A percentile compares a stretch with the other conserved stretches of the same genome.
phyloP scores from a whole-genome alignment of 805 yeast species.

The Candida sonorensis region DNA sequence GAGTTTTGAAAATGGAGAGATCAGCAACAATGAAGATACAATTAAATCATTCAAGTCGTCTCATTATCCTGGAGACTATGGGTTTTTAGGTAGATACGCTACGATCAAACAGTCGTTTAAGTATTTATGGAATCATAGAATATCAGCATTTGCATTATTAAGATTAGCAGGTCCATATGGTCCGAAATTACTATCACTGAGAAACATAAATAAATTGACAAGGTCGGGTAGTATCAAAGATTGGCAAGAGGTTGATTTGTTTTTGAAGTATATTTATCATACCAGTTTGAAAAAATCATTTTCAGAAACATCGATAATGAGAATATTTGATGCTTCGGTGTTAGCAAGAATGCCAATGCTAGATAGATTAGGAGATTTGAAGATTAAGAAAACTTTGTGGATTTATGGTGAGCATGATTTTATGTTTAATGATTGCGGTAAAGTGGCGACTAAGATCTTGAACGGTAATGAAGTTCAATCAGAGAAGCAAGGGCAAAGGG shows the following conservation, averaged over 20 bases:
- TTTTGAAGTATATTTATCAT: constrained; percentile 28
- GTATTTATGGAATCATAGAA: constrained; percentile 34
- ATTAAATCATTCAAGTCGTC: constrained; percentile 26
- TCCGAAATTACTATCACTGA: constrained; percentile 20
- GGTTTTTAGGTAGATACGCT: constrained; percentile 43
- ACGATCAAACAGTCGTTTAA: constrained; percentile 27
- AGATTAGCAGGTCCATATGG: constrained; percentile 37
- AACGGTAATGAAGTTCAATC: constrained; percentile 3
- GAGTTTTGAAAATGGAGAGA: constrained; percentile 4
- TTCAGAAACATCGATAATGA: constrained; percentile 34
- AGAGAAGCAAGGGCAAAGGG: constrained; percentile 9
- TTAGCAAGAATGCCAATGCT: constrained; percentile 60
- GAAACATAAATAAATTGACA: constrained; percentile 24
- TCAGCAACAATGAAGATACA: constrained; percentile 1
- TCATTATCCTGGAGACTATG: constrained; percentile 36
- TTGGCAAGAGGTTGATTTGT: constrained; percentile 21
- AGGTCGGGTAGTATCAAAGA: constrained; percentile 19
- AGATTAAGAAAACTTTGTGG: constrained; percentile 32
- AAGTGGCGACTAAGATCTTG: constrained; percentile 29
- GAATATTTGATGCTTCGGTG: constrained; percentile 49
- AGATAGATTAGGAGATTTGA: constrained; percentile 41
- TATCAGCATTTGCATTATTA: constrained; percentile 42
- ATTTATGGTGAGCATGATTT: constrained; percentile 69
- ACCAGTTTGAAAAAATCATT: constrained; percentile 25
- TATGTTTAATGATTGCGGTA: constrained; percentile 63